Percentiles rank a stretch among this genome's conserved stretches.
Evolutionary conservation across 192 early-diverging fungal genomes (phyloP).

Genomic region (Gigaspora rosea): DNA sequence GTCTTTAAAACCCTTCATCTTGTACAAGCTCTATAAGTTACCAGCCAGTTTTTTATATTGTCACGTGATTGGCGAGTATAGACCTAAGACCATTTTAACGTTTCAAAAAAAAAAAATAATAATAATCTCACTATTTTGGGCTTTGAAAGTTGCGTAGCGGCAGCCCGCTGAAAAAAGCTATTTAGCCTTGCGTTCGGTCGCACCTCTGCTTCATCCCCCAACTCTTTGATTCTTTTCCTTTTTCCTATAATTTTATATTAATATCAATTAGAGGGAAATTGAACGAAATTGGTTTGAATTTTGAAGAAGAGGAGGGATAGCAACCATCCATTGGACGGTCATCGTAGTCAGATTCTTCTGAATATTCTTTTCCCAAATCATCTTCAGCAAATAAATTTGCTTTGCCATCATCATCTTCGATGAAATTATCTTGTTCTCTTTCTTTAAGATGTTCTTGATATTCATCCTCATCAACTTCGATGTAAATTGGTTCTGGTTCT

Average conservation of each 20-base stretch:
- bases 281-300: neutral
- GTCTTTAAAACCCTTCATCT: no score
- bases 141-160: neutral
- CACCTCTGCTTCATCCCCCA: neutral
- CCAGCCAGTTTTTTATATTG: no score
- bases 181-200: neutral
- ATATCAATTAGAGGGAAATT: no score
- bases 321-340: conserved; percentile 32
- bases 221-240: neutral
- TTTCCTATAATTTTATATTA: neutral
- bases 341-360: conserved; percentile 54
- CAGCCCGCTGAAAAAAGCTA: neutral
- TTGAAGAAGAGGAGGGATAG: neutral
- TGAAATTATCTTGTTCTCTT: conserved; percentile 56
- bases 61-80: no score
- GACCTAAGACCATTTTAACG: no score
- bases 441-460: conserved; percentile 39
- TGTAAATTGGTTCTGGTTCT: conserved; percentile 51
- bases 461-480: conserved; percentile 66
- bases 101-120: neutral
- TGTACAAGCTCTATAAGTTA: neutral
- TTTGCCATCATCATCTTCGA: conserved; percentile 68
- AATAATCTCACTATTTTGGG: neutral
- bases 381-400: conserved; percentile 67
- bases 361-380: conserved; percentile 46